Percentiles rank a stretch among this genome's conserved stretches.
These are phyloP conservation scores for Mycena albidolilacea DNA, from an alignment of 768 basidiomycete species.

Conservation along the genomic window DNA sequence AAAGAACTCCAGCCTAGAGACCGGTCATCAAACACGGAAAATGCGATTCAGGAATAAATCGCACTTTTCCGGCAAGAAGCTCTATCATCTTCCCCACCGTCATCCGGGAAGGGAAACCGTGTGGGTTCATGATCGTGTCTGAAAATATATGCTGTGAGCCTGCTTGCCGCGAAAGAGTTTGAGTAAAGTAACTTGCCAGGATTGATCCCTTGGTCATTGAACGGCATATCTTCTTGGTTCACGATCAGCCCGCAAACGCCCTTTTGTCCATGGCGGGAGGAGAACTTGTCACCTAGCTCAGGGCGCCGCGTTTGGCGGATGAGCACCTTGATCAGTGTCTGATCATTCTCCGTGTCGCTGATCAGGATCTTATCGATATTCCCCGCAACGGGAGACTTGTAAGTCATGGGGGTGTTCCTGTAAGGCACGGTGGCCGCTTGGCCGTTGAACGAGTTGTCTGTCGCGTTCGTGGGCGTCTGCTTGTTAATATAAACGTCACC, in stretches of 20 bases:
- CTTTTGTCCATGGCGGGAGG: constrained; percentile 97
- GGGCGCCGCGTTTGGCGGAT: constrained; percentile 97
- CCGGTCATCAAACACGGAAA: constrained; percentile 30
- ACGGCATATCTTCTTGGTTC: constrained; percentile 99
- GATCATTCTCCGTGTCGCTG: constrained; percentile 96
- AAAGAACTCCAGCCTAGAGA: constrained; percentile 89
- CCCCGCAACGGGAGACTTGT: constrained; percentile 94
- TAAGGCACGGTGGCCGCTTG: constrained; percentile 89
- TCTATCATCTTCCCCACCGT: constrained; percentile 99
- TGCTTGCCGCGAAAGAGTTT: constrained; percentile 10
- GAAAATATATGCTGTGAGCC: constrained; percentile 24
- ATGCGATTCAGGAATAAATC: background rate
- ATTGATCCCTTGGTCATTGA: constrained; percentile 96
- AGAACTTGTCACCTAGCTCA: constrained; percentile 99
- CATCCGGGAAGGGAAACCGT: constrained; percentile 99
- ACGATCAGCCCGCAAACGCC: constrained; percentile 99
- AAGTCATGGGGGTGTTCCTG: constrained; percentile 92
- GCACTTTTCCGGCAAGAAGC: constrained; percentile 92
- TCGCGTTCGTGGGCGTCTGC: constrained; percentile 95
- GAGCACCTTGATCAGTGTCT: constrained; percentile 96
- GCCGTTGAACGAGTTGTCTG: constrained; percentile 89
- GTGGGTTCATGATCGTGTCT: constrained; percentile 99
- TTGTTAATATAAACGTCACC: constrained; percentile 98
- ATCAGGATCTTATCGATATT: constrained; percentile 99
- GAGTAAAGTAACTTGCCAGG: constrained; percentile 70